phyloP scores from a whole-genome alignment of 352 stramenopile species.

The Phytophthora citrophthora region DNA sequence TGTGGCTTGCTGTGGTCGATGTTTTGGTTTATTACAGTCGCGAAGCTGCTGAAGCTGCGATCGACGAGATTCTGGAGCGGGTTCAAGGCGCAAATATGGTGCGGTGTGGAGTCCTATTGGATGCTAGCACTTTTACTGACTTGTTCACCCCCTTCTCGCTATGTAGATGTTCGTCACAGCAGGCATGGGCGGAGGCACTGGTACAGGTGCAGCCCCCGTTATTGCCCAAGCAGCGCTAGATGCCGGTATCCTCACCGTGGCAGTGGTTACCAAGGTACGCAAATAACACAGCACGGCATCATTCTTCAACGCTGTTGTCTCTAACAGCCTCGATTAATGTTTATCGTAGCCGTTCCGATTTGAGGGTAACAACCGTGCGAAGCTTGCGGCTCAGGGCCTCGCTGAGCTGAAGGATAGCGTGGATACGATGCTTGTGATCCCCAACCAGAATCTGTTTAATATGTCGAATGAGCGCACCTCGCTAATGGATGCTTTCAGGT shows the following conservation, averaged over 20 bases:
- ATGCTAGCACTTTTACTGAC: not conserved
- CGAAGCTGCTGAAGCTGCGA: constrained; percentile 74
- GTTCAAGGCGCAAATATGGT: constrained; percentile 90
- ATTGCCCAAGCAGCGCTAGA: constrained; percentile 87
- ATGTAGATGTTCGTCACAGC: constrained; percentile 88
- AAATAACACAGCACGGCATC: not conserved
- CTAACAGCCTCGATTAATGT: not conserved
- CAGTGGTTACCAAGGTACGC: constrained; percentile 84
- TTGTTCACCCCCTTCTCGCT: not conserved
- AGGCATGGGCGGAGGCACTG: constrained; percentile 85
- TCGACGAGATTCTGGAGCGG: constrained; percentile 88
- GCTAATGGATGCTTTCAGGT: constrained; percentile 89
- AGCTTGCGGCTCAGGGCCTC: constrained; percentile 81
- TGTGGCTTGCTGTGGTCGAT: not conserved
- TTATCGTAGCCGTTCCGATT: constrained; percentile 75
- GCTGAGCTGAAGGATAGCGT: constrained; percentile 83
- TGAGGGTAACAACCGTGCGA: constrained; percentile 82
- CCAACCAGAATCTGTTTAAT: constrained; percentile 91
- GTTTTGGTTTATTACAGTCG: constrained; percentile 42
- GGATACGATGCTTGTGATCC: constrained; percentile 90
- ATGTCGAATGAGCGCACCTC: constrained; percentile 89
- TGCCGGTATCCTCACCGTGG: constrained; percentile 85
- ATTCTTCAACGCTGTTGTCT: constrained; percentile 5
- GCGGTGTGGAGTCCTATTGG: constrained; percentile 4
- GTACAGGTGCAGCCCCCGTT: constrained; percentile 82